Base-by-base conservation (phyloP, 495 filamentous ascomycete genomes). In the Xylaria bambusicola region DNA sequence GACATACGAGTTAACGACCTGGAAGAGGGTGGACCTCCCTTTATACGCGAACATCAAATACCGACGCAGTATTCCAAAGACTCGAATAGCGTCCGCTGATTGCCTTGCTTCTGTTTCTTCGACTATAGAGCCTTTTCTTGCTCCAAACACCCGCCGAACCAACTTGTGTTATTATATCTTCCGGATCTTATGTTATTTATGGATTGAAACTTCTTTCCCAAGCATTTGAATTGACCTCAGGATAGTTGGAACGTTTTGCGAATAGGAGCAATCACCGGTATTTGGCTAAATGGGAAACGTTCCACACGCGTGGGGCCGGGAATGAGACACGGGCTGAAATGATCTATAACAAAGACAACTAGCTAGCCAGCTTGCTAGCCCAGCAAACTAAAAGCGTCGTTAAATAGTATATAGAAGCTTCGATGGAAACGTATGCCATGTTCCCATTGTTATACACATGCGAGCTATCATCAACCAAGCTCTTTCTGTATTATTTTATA, bases 1-100 rank as follows among this genome's bases (percentile, higher is more conserved):
- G 68, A 45, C 66, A 71, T 56, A 55, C 66, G 42, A 68, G 38
- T 47, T 60, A 35, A 41, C 13, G 20, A 12, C 20, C 8, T 9
- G n/a, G 36, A 38, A 38, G 13, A 38, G 12, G 3, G 6, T 38
- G 15, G n/a, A n/a, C n/a, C n/a, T n/a, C n/a, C n/a, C n/a, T n/a
- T n/a, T n/a, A n/a, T n/a, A n/a, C n/a, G n/a, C n/a, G n/a, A 10
- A 33, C 10, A 15, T 31, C 13, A 26, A 44, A 27, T 24, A n/a
- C n/a, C 13, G 21, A 27, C 50, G 23, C 35, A 27, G 13, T 13
- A 10, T 40, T 40, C 13, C n/a, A 41, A 21, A 36, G 17, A 26
- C 21, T 27, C 33, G 21, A 40, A 13, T 24, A 18, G 17, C 40
- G 18, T 8, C 36, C 42, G 15, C 17, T 33, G 6, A 38, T 12